Conservation (phyloP, 768 basidiomycete genomes). For the Auriscalpium microsporum region DNA sequence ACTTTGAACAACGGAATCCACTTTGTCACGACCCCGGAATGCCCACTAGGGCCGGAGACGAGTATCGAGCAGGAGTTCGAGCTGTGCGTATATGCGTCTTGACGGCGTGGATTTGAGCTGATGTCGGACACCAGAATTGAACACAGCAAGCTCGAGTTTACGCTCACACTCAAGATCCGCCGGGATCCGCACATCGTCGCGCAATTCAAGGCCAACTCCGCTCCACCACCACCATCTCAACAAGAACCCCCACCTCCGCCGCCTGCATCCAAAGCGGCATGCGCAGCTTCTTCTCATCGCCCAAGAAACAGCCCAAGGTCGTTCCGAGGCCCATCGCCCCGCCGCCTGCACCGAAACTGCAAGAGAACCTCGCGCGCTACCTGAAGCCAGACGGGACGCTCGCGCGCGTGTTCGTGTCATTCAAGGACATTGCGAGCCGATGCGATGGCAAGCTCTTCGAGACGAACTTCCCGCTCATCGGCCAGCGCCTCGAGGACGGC, state of each 20-base stretch:
- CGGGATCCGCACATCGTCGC: conserved; percentile 78
- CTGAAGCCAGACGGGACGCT: conserved; percentile 82
- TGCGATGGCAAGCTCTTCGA: conserved; percentile 85
- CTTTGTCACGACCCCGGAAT: conserved; percentile 85
- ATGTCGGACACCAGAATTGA: conserved; percentile 51
- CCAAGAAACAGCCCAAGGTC: conserved; percentile 58
- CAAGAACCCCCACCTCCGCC: conserved; percentile 34
- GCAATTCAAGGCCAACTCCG: conserved; percentile 59
- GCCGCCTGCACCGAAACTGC: conserved; percentile 31
- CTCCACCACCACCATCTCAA: conserved; percentile 34
- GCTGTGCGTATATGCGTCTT: conserved; percentile 43
- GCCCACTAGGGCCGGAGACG: conserved; percentile 46
- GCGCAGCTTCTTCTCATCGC: conserved; percentile 68
- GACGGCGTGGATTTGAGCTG: not conserved
- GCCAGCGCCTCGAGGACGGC: conserved; percentile 54
- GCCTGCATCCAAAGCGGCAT: conserved; percentile 52
- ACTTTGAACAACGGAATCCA: conserved; percentile 96
- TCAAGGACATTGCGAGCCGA: conserved; percentile 75
- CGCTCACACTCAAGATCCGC: conserved; percentile 79
- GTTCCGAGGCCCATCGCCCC: conserved; percentile 25
- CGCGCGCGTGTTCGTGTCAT: conserved; percentile 79
- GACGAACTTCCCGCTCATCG: conserved; percentile 73
- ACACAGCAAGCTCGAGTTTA: conserved; percentile 92
- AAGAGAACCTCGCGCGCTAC: conserved; percentile 75
- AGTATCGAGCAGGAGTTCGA: conserved; percentile 86